phyloP scores from a whole-genome alignment of 1,284 basidiomycete genomes.

The Porogramme epimiltina region DNA sequence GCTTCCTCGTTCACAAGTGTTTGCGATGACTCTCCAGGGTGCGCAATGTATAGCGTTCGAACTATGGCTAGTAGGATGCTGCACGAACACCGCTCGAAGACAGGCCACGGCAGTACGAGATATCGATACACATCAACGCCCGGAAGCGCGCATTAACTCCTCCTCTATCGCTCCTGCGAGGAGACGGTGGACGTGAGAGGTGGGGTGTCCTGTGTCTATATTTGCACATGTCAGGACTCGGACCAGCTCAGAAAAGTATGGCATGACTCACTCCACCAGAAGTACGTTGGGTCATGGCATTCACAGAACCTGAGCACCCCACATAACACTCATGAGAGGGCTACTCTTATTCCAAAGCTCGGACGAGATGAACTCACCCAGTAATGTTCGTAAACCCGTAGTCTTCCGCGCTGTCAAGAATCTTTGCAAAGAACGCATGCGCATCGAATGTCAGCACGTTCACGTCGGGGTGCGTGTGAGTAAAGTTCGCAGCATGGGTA shows the following conservation, averaged over 20 bases:
- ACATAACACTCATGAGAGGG: not conserved
- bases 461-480: conserved; percentile 38
- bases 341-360: not conserved
- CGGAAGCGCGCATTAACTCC: conserved; percentile 28
- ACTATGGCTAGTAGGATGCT: too few relatives aligned
- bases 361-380: conserved; percentile 25
- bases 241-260: not conserved
- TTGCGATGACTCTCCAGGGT: too few relatives aligned
- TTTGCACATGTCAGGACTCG: not conserved
- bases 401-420: conserved; percentile 42
- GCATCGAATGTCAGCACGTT: conserved; percentile 52
- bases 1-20: too few relatives aligned
- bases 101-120: too few relatives aligned
- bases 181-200: conserved; percentile 48
- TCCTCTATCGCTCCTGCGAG: conserved; percentile 46
- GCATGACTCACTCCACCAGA: conserved; percentile 53
- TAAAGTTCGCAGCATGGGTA: conserved; percentile 37
- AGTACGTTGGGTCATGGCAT: conserved; percentile 47
- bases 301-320: conserved; percentile 42
- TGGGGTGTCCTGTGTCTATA: conserved; percentile 50
- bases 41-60: too few relatives aligned
- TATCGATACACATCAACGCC: not conserved
- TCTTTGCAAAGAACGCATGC: conserved; percentile 47
- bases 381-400: conserved; percentile 54
- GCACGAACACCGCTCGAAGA: too few relatives aligned